Percentiles rank a stretch among this genome's conserved stretches.
Evolutionary conservation across 495 filamentous ascomycete species (phyloP).

Genomic region (Talaromyces ruber): DNA sequence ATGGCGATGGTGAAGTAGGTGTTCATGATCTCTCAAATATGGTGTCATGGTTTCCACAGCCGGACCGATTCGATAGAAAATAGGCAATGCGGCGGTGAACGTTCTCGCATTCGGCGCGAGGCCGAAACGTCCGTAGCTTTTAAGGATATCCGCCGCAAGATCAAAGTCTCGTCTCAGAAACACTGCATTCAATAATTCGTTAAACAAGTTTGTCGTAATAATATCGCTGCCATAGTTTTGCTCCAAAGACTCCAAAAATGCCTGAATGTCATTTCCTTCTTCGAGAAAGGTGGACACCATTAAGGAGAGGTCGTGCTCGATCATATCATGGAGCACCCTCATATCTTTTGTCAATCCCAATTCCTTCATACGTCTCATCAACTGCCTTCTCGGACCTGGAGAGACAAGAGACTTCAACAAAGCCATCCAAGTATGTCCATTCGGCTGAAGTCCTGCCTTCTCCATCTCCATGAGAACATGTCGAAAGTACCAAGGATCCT

Average conservation of each 20-base stretch:
- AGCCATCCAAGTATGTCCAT: constrained; percentile 34
- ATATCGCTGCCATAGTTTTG: constrained; percentile 21
- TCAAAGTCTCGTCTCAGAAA: neutral
- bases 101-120: neutral
- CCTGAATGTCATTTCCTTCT: constrained; percentile 21
- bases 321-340: constrained; percentile 12
- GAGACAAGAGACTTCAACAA: constrained; percentile 26
- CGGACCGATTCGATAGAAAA: neutral
- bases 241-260: constrained; percentile 26
- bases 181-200: constrained; percentile 23
- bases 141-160: neutral
- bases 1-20: constrained; percentile 7
- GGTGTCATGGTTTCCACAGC: neutral
- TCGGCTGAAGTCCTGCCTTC: constrained; percentile 24
- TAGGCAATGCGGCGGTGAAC: neutral
- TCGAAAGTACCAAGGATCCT: constrained; percentile 25
- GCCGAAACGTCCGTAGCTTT: neutral
- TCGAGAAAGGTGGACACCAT: constrained; percentile 25
- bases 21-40: constrained; percentile 6
- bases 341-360: constrained; percentile 21
- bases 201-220: constrained; percentile 24
- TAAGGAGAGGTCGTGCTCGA: constrained; percentile 25
- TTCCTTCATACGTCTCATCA: constrained; percentile 27
- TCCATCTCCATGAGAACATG: constrained; percentile 24
- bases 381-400: constrained; percentile 17